These are phyloP conservation scores for Neurospora sp. DNA, from an alignment of 495 filamentous ascomycete species.

Conservation along the genomic window DNA sequence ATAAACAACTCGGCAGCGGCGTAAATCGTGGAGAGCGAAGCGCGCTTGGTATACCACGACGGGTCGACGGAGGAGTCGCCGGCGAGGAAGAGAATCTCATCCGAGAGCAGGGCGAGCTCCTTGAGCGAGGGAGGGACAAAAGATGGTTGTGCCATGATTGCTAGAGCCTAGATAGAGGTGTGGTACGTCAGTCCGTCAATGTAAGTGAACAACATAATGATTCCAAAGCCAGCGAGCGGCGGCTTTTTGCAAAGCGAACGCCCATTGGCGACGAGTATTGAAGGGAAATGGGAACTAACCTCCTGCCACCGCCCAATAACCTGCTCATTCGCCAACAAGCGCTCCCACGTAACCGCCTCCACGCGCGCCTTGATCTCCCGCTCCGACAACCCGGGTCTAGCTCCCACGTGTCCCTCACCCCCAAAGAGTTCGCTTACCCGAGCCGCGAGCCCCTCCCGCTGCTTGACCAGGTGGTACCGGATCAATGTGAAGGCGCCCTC, in stretches of 20 bases:
- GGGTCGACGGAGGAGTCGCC: slow-evolving; percentile 74
- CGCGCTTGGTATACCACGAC: slow-evolving; percentile 85
- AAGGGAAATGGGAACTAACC: slow-evolving; percentile 37
- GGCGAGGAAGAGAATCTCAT: slow-evolving; percentile 80
- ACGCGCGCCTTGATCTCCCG: slow-evolving; percentile 36
- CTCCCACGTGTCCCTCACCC: slow-evolving; percentile 8
- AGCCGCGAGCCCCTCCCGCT: slow-evolving; percentile 36
- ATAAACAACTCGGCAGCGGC: slow-evolving; percentile 82
- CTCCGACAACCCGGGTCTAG: slow-evolving; percentile 22
- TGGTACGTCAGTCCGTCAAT: neutral
- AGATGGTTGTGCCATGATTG: slow-evolving; percentile 70
- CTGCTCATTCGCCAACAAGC: slow-evolving; percentile 59
- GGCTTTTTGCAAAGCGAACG: neutral
- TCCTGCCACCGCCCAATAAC: slow-evolving; percentile 74
- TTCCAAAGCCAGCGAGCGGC: neutral
- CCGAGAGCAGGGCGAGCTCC: slow-evolving; percentile 69
- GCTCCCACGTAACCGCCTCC: slow-evolving; percentile 53
- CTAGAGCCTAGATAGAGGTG: slow-evolving; percentile 54
- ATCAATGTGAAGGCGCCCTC: slow-evolving; percentile 72
- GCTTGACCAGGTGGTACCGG: slow-evolving; percentile 65
- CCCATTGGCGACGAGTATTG: neutral
- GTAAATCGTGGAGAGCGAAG: slow-evolving; percentile 68
- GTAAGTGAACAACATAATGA: neutral
- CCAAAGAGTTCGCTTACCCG: slow-evolving; percentile 18
- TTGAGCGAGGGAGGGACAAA: slow-evolving; percentile 66